phyloP scores from a whole-genome alignment of 441 rosid species.

The Eutrema salsugineum region DNA sequence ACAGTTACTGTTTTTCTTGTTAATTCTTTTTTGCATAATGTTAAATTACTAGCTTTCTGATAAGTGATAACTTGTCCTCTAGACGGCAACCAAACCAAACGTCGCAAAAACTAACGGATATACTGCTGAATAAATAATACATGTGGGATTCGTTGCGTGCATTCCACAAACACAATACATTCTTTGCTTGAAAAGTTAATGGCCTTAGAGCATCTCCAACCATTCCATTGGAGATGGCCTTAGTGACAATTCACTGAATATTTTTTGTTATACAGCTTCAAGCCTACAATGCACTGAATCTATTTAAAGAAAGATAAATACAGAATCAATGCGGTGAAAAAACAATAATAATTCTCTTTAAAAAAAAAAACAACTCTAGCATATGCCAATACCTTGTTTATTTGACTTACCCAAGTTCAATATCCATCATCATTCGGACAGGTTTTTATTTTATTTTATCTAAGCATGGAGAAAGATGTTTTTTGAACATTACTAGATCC shows the following conservation, averaged over 20 bases:
- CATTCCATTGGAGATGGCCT: too few species aligned
- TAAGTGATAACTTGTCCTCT: not conserved
- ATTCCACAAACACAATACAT: constrained; percentile 7
- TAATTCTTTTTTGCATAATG: too few species aligned
- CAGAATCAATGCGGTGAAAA: not conserved
- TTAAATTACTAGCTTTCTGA: not conserved
- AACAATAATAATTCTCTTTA: too few species aligned
- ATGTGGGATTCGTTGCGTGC: not conserved
- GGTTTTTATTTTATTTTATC: too few species aligned
- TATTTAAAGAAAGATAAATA: not conserved
- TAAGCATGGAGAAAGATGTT: too few species aligned
- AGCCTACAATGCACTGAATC: not conserved
- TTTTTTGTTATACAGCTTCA: too few species aligned
- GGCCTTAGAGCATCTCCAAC: too few species aligned
- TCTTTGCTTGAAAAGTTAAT: not conserved
- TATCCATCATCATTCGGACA: too few species aligned
- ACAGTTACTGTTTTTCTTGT: too few species aligned
- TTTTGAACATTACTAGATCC: too few species aligned
- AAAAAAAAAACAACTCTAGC: not conserved
- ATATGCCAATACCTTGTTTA: not conserved
- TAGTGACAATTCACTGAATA: too few species aligned
- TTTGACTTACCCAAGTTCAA: not conserved
- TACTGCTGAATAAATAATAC: not conserved
- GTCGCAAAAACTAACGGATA: not conserved
- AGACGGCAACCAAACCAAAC: not conserved